Evolutionary conservation across 257 asterid species (phyloP), one percentile per base, ranked within the genome.

Genomic region (Paulownia fortunei): DNA sequence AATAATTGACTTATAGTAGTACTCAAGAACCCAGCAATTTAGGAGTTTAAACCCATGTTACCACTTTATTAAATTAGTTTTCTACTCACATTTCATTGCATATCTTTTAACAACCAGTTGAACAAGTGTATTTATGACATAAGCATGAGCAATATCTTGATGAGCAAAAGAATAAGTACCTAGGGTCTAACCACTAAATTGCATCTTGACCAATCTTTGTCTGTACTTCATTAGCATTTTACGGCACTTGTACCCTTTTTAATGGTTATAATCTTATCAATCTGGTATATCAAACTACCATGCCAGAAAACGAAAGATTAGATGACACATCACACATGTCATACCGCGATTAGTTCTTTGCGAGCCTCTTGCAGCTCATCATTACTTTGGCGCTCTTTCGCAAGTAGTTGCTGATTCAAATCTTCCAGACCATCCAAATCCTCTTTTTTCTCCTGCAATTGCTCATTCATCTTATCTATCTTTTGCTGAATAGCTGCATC

Each of bases 311-410:
- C 23, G n/a, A 36, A 56, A 55, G 42, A 62, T 42, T 11, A 16
- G 47, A 73, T 11, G 63, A 24, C 61, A 49, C 39, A 54, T 37
- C 39, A 58, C 8, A 41, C 64, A 60, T 73, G 77, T n/a, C 87
- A 71, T 87, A 90, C 96, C 82, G 18, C 74, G 24, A 90, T 87
- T 15, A 88, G 80, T 61, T 61, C 85, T 61, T 84, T 82, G 46
- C 92, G 94, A 55, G 94, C 92, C 66, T 70, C 87, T 78, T 88
- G 92, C 64, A 88, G 84, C 81, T 90, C 96, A 49, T 84, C 92
- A 23, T 88, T 88, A 63, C 85, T 87, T 51, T 79, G 82, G 27
- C 93, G 93, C 81, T 88, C 96, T 69, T 85, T 87, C 11, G 67
- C 44, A 15, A 86, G 83, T 13, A 88, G 84, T 62, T 84, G 88